phyloP scores from a whole-genome alignment of 2,329 filamentous ascomycete genomes.

The Myriosclerotinia duriaeana region DNA sequence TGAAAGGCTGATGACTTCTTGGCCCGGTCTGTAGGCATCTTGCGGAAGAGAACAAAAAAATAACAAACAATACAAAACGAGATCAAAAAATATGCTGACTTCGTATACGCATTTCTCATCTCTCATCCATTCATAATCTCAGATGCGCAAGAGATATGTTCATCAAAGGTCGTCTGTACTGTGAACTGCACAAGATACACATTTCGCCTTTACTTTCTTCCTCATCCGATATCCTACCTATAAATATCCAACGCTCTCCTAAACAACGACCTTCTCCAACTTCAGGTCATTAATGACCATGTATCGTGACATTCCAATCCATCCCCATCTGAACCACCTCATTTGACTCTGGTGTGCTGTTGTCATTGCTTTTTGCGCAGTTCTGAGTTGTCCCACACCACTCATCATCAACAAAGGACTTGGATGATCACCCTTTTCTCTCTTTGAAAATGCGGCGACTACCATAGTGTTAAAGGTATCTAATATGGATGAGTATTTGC shows the following conservation, averaged over 20 bases:
- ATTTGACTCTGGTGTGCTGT: slow-evolving; percentile 91
- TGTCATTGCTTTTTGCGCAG: slow-evolving; percentile 84
- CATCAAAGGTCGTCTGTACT: neutral
- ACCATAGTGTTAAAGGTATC: slow-evolving; percentile 73
- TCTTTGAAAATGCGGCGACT: slow-evolving; percentile 49
- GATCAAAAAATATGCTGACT: neutral
- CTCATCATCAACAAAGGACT: slow-evolving; percentile 69
- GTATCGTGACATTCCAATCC: slow-evolving; percentile 87
- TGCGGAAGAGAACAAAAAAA: slow-evolving; percentile 19
- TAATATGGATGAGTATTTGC: slow-evolving; percentile 79
- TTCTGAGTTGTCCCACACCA: slow-evolving; percentile 60
- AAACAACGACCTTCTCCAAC: slow-evolving; percentile 50
- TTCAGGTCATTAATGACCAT: slow-evolving; percentile 92
- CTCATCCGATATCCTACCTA: neutral
- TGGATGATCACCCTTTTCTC: slow-evolving; percentile 50
- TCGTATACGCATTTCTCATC: slow-evolving; percentile 19
- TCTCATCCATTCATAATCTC: slow-evolving; percentile 13
- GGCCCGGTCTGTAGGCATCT: slow-evolving; percentile 13
- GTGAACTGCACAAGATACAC: slow-evolving; percentile 3
- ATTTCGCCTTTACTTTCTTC: neutral
- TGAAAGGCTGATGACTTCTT: neutral
- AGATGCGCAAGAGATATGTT: neutral
- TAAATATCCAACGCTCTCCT: neutral
- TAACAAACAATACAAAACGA: slow-evolving; percentile 8
- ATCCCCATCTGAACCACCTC: slow-evolving; percentile 97